Evolutionary conservation across 768 basidiomycete genomes (phyloP).

Genomic region (Lentinula sp.): DNA sequence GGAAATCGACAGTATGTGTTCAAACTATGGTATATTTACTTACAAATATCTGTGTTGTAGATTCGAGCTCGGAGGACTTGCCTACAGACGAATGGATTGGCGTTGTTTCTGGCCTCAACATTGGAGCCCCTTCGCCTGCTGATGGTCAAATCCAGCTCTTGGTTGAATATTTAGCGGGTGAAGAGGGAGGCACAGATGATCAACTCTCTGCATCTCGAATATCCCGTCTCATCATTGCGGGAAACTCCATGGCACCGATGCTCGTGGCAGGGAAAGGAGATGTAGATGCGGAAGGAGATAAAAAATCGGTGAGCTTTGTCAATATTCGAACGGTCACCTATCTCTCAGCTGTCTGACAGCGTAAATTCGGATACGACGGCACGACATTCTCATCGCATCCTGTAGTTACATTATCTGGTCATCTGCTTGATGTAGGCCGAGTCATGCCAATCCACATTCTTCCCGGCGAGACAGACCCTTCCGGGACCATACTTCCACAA

Average conservation of each 20-base stretch:
- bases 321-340: not conserved
- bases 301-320: conserved; percentile 45
- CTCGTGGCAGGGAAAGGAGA: conserved; percentile 24
- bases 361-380: conserved; percentile 60
- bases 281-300: conserved; percentile 25
- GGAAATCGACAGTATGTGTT: conserved; percentile 63
- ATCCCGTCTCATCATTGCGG: conserved; percentile 82
- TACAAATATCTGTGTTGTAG: not conserved
- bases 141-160: conserved; percentile 81
- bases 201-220: conserved; percentile 63
- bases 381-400: conserved; percentile 73
- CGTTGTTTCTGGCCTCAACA: conserved; percentile 76
- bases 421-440: conserved; percentile 70
- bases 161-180: conserved; percentile 85
- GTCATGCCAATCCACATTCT: conserved; percentile 83
- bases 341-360: conserved; percentile 29
- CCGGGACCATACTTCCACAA: conserved; percentile 87
- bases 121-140: conserved; percentile 56
- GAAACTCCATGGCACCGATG: conserved; percentile 73
- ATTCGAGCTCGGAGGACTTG: conserved; percentile 1
- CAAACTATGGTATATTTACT: not conserved
- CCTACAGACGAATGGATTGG: conserved; percentile 73
- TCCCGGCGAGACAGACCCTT: conserved; percentile 84
- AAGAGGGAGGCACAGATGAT: conserved; percentile 66
- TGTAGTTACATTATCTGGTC: conserved; percentile 56